phyloP scores from a whole-genome alignment of 1,284 basidiomycete genomes.

The Porodaedalea pini region DNA sequence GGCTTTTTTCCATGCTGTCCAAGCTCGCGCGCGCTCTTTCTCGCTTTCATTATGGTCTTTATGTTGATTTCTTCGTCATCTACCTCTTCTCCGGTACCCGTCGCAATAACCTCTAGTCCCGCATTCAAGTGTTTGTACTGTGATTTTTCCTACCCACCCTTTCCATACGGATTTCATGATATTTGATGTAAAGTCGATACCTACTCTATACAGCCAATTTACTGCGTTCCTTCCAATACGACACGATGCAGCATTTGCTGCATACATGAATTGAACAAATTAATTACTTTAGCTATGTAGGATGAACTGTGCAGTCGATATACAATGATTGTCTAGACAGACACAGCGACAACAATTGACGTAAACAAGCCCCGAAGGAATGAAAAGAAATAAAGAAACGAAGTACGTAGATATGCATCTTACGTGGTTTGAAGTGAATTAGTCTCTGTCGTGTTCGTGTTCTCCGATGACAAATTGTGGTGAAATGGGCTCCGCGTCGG shows the following conservation, averaged over 20 bases:
- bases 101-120: not conserved
- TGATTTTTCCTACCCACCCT: not conserved
- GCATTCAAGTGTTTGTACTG: constrained; percentile 3
- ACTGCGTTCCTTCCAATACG: not conserved
- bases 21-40: too few species aligned
- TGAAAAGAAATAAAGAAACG: not conserved
- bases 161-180: not conserved
- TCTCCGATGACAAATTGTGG: constrained; percentile 21
- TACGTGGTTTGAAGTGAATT: not conserved
- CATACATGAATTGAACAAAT: too few species aligned
- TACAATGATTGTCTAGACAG: not conserved
- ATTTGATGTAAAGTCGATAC: not conserved
- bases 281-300: too few species aligned
- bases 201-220: not conserved
- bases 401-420: too few species aligned
- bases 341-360: constrained; percentile 4
- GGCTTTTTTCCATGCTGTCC: too few species aligned
- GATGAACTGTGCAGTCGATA: too few species aligned
- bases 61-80: too few species aligned
- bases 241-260: not conserved
- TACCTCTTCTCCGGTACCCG: too few species aligned
- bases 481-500: constrained; percentile 15
- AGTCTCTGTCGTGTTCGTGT: constrained; percentile 14
- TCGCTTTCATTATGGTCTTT: too few species aligned
- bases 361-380: not conserved